Evolutionary conservation across 2,329 filamentous ascomycete genomes (phyloP).

Genomic region (Pseudocercospora cruenta): DNA sequence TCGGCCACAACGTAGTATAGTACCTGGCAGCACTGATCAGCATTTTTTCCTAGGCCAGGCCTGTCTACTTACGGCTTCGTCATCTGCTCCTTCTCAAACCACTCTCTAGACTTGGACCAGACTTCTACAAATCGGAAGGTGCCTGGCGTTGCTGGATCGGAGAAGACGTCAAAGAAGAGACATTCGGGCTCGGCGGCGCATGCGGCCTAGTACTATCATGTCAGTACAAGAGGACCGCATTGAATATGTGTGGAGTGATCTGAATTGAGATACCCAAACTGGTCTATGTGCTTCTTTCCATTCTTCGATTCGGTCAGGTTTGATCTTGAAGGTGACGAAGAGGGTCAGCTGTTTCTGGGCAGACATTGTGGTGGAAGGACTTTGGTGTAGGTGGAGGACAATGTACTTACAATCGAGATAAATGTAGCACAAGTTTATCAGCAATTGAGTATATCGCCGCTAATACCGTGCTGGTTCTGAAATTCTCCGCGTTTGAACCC

Average conservation of each 20-base stretch:
- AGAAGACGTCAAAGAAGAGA: slow-evolving; percentile 28
- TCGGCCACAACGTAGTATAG: slow-evolving; percentile 3
- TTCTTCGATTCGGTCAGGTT: slow-evolving; percentile 25
- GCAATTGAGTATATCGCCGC: neutral
- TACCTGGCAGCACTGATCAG: neutral
- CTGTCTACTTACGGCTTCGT: slow-evolving; percentile 26
- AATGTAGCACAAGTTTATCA: neutral
- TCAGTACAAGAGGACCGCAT: neutral
- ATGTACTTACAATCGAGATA: neutral
- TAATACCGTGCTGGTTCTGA: neutral
- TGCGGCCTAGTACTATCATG: slow-evolving; percentile 5
- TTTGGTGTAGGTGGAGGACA: neutral
- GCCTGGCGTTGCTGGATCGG: slow-evolving; percentile 18
- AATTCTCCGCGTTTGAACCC: neutral
- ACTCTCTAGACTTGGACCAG: slow-evolving; percentile 24
- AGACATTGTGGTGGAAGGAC: neutral
- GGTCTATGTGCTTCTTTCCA: slow-evolving; percentile 31
- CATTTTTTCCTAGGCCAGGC: slow-evolving; percentile 23
- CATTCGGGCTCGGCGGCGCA: slow-evolving; percentile 27
- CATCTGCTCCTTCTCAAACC: slow-evolving; percentile 29
- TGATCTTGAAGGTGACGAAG: slow-evolving; percentile 30
- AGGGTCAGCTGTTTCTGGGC: slow-evolving; percentile 23
- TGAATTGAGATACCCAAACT: slow-evolving; percentile 13
- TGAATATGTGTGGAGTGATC: neutral
- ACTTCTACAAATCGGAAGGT: slow-evolving; percentile 30